Conservation (phyloP, 768 basidiomycete species). For the Boletus coccyginus region DNA sequence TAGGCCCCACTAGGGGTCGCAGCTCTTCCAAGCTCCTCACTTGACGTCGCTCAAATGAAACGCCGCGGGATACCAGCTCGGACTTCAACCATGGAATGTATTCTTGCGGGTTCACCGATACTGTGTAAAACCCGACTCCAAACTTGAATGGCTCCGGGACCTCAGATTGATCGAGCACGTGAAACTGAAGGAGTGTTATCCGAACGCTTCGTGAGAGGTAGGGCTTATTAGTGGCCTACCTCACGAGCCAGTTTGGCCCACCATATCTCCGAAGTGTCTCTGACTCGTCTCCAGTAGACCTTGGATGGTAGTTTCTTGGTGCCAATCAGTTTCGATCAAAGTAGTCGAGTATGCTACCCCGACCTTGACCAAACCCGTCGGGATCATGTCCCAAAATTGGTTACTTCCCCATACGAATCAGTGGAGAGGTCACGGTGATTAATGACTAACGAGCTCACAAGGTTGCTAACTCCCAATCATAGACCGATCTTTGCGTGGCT, state of each 20-base stretch:
- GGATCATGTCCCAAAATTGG: slow-evolving; percentile 48
- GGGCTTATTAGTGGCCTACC: slow-evolving; percentile 26
- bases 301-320: slow-evolving; percentile 37
- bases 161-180: slow-evolving; percentile 30
- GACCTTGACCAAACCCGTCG: slow-evolving; percentile 41
- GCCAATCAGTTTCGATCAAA: background rate
- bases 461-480: slow-evolving; percentile 39
- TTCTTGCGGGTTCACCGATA: slow-evolving; percentile 47
- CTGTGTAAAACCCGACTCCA: slow-evolving; percentile 45
- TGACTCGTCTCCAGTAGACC: slow-evolving; percentile 27
- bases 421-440: background rate
- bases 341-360: background rate
- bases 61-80: slow-evolving; percentile 38
- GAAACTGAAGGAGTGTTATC: slow-evolving; percentile 28
- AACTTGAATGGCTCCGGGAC: slow-evolving; percentile 33
- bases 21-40: slow-evolving; percentile 47
- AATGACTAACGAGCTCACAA: slow-evolving; percentile 33
- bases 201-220: background rate
- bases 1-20: slow-evolving; percentile 34
- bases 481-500: slow-evolving; percentile 31
- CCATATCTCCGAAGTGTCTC: slow-evolving; percentile 31
- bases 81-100: slow-evolving; percentile 51
- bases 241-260: slow-evolving; percentile 39
- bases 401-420: slow-evolving; percentile 30
- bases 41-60: slow-evolving; percentile 41